Evolutionary conservation across 805 yeast genomes (phyloP).

Genomic region (Jamesozyma piceae): DNA sequence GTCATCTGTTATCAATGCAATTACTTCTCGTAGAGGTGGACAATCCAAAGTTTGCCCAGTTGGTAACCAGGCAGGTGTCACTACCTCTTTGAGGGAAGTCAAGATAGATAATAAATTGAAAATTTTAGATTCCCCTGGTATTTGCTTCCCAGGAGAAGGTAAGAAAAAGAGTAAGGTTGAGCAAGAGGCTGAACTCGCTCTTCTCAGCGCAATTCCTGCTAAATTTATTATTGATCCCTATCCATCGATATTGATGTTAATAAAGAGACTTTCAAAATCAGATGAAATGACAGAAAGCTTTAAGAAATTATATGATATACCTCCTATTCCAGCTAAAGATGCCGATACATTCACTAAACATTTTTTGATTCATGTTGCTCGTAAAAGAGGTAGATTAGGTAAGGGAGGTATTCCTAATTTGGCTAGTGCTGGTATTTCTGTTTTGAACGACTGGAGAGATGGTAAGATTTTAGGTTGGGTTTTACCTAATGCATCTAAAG

Average conservation of each 20-base stretch:
- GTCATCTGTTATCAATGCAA: constrained; percentile 85
- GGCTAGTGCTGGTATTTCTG: constrained; percentile 70
- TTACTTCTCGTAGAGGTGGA: constrained; percentile 66
- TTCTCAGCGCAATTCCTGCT: constrained; percentile 83
- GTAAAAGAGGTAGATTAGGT: constrained; percentile 85
- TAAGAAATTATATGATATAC: constrained; percentile 63
- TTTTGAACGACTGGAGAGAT: constrained; percentile 93
- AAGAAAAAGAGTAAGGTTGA: constrained; percentile 45
- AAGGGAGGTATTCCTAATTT: constrained; percentile 90
- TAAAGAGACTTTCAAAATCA: constrained; percentile 67
- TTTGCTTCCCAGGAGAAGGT: constrained; percentile 75
- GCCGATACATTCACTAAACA: constrained; percentile 74
- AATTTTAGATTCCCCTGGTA: constrained; percentile 93
- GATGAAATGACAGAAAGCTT: constrained; percentile 71
- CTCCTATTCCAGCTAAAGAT: constrained; percentile 65
- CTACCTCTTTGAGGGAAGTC: constrained; percentile 83
- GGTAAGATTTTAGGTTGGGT: constrained; percentile 92
- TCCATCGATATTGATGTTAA: constrained; percentile 66
- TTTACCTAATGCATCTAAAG: constrained; percentile 52
- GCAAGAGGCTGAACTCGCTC: constrained; percentile 80
- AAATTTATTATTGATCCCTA: constrained; percentile 77
- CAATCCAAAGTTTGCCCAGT: constrained; percentile 79
- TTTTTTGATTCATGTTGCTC: constrained; percentile 83
- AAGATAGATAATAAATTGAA: constrained; percentile 85
- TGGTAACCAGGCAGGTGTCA: constrained; percentile 96